Base-by-base conservation (phyloP, 768 basidiomycete genomes). In the Pisolithus marmoratus region DNA sequence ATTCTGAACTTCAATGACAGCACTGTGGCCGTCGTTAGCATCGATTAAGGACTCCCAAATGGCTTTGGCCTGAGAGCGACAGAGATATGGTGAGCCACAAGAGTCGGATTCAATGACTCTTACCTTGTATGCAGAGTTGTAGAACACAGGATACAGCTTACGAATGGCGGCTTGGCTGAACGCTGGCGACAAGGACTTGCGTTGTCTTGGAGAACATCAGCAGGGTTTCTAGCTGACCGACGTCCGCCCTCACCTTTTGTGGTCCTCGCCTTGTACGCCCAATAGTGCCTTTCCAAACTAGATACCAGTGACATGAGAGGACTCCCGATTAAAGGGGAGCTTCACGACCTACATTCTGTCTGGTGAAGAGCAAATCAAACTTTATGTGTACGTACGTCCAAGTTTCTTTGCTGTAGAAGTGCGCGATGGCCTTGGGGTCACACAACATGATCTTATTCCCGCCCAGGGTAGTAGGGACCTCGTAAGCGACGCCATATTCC, bases 331-430 rank as follows among this genome's bases (percentile, higher is more conserved):
- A 20, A 24, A 17, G 40, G 6, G 31, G 4, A 23, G 6, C 4
- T 15, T 7, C 4, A 26, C 3, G 38, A 42, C 69, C 50, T 50
- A 71, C 72, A 15, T 67, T 0, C 3, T 43, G 48, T 51, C 64
- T 67, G 27, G 64, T 59, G 0, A 48, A 52, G 3, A 48, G 55
- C 61, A 46, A 47, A 34, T 11, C 57, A n/a, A 55, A 54, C 48
- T 56, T 67, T 19, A 59, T 63, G 8, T 54, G 51, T 12, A 60
- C 31, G 20, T 70, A 71, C 0, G 65, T 62, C 64, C 58, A 77
- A 0, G 80, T 76, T 47, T 83, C 82, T 50, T 64, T 71, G 0
- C 74, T 66, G 51, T 72, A 79, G 38, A 80, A 72, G 54, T 83
- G 79, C 0, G 73, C 68, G 19, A 78, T 63, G 0, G 82, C 80